Evolutionary conservation across 2,329 filamentous ascomycete species (phyloP), one percentile per base, ranked within the genome.

Genomic region (Dothiorella sarmentorum): DNA sequence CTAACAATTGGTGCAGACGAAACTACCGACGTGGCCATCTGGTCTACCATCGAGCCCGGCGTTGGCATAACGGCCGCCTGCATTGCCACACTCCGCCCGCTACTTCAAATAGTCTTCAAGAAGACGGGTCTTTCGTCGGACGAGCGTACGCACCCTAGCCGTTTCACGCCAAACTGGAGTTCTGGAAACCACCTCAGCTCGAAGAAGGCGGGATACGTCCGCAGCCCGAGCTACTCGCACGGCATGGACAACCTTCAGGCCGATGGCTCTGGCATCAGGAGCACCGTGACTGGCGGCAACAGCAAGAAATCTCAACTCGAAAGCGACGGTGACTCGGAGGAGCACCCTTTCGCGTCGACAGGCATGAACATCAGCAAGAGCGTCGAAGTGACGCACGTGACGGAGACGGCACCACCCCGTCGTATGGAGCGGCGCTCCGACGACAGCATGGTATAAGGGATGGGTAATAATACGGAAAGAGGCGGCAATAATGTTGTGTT

Each of bases 51-150:
- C 4, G 70, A 71, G 33, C 68, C 67, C 2, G 68, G 70, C 0
- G 68, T 70, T 24, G 70, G 75, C 7, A 78, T 79, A 27, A 72
- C 71, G 10, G 79, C 79, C 10, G 77, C 74, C 17, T 77, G 74
- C 62, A 71, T 81, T 9, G 78, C 78, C 6, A 80, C 78, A 1
- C 71, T 81, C 2, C 75, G 78, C 2, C 80, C 80, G 1, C 71
- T 82, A 0, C 71, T 82, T 43, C 76, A 70, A 26, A 60, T 58
- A 33, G 58, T 65, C 15, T 38, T 70, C 9, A 65, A 61, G 63
- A 63, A 61, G 6, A 52, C 69, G 9, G 65, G 67, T 3, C 59
- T 68, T 2, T 58, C 62, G 13, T 65, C 68, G 4, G 42, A 49
- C 5, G 62, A 63, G 7, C 59, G 33, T 35, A 59, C 47, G n/a